These are phyloP conservation scores for Sporobolomyces pararoseus DNA, from an alignment of 768 basidiomycete genomes.

Conservation along the genomic window DNA sequence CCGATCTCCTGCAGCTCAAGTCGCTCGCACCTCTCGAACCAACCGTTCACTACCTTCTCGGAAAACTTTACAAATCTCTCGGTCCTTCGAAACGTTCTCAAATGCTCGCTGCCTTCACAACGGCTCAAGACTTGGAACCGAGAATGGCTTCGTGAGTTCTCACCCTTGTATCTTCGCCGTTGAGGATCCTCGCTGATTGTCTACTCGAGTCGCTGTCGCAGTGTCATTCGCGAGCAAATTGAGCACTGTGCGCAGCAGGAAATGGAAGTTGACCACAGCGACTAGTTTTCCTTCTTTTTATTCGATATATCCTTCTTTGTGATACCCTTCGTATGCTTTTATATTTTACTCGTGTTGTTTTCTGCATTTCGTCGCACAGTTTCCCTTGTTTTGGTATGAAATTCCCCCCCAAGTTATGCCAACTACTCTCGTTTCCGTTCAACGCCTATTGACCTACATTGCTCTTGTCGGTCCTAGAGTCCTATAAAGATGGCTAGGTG, in stretches of 20 bases:
- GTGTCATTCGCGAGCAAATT: conserved; percentile 32
- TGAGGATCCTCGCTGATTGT: not conserved
- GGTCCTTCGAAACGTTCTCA: conserved; percentile 63
- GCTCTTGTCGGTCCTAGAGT: no score
- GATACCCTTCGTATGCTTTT: no score
- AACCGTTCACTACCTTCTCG: conserved; percentile 93
- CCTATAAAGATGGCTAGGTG: no score
- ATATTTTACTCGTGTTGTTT: no score
- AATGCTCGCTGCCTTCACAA: conserved; percentile 77
- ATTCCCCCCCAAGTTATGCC: no score
- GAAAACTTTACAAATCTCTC: conserved; percentile 77
- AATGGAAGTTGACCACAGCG: conserved; percentile 34
- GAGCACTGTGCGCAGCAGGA: not conserved
- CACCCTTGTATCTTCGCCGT: conserved; percentile 50
- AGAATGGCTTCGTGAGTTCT: conserved; percentile 57
- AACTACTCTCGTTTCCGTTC: no score
- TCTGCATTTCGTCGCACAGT: no score
- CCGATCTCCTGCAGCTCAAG: conserved; percentile 74
- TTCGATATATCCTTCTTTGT: no score
- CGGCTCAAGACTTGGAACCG: conserved; percentile 89
- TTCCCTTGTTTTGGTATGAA: no score
- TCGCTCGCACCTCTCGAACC: conserved; percentile 88
- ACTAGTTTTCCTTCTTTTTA: no score
- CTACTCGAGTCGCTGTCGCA: not conserved
- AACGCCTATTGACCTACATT: no score